Conservation (phyloP, 169 alveolate species). For the Plasmodium coatneyi region DNA sequence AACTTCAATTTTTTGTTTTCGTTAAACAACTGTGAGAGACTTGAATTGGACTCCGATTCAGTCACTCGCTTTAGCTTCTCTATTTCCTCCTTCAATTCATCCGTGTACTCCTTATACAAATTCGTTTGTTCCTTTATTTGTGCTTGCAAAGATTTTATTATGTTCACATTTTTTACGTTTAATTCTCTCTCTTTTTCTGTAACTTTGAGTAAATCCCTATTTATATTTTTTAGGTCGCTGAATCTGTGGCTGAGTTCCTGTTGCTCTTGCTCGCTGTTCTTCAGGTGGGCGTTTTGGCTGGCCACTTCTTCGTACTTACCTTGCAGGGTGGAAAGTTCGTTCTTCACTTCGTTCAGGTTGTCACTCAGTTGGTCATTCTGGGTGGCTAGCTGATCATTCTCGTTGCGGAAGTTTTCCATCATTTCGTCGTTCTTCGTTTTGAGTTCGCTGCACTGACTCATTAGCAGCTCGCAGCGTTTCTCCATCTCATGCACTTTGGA, state of each 20-base stretch:
- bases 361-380: constrained; percentile 23
- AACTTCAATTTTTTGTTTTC: constrained; percentile 73
- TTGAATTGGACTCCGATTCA: neutral
- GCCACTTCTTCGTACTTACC: constrained; percentile 23
- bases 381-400: neutral
- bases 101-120: constrained; percentile 54
- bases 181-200: constrained; percentile 74
- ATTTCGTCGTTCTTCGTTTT: constrained; percentile 50
- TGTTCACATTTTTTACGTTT: constrained; percentile 60
- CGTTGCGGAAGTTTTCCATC: constrained; percentile 6
- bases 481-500: constrained; percentile 18
- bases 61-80: constrained; percentile 10
- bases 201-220: constrained; percentile 44
- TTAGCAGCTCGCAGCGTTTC: constrained; percentile 7
- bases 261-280: constrained; percentile 68
- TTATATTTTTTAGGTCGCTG: constrained; percentile 42
- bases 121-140: constrained; percentile 75
- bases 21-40: constrained; percentile 11
- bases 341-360: constrained; percentile 5
- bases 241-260: constrained; percentile 23
- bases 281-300: constrained; percentile 10
- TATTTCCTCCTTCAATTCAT: constrained; percentile 55
- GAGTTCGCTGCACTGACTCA: constrained; percentile 24
- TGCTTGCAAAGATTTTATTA: constrained; percentile 36
- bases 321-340: constrained; percentile 33